These are phyloP conservation scores for Tuber microsphaerosporum DNA, from an alignment of 495 filamentous ascomycete genomes.

Conservation along the genomic window DNA sequence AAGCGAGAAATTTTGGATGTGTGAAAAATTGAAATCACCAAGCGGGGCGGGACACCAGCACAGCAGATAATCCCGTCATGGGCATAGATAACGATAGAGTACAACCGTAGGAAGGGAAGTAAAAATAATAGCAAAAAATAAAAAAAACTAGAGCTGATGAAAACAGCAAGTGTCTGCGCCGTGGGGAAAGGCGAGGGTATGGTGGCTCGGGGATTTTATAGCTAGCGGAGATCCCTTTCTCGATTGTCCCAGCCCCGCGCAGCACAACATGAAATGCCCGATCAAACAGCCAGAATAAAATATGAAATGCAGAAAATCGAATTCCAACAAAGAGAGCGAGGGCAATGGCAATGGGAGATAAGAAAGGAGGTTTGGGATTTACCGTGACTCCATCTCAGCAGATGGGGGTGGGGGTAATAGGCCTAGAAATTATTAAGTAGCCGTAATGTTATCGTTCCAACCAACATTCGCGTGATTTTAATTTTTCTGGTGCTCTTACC, in stretches of 20 bases:
- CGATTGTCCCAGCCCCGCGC: not conserved
- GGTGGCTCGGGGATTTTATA: constrained; percentile 2
- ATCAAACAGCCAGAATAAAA: not conserved
- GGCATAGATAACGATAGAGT: not conserved
- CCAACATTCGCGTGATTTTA: not conserved
- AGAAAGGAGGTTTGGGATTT: not conserved
- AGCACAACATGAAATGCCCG: not conserved
- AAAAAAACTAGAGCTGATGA: not conserved
- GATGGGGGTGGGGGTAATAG: not conserved
- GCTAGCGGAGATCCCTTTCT: not conserved
- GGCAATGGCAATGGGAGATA: not conserved
- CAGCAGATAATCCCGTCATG: not conserved
- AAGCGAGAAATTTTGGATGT: not conserved
- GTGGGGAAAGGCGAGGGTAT: not conserved
- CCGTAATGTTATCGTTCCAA: not conserved
- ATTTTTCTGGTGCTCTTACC: not conserved
- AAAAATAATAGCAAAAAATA: too few species aligned
- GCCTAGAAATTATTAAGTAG: constrained; percentile 1
- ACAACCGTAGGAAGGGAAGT: not conserved
- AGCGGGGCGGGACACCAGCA: not conserved
- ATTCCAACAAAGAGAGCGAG: not conserved
- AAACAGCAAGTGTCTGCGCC: not conserved
- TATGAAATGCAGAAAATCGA: not conserved
- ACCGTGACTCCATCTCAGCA: not conserved
- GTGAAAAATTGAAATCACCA: not conserved